These are phyloP conservation scores for Bacidia gigantensis DNA, from an alignment of 495 filamentous ascomycete genomes.

Conservation along the genomic window DNA sequence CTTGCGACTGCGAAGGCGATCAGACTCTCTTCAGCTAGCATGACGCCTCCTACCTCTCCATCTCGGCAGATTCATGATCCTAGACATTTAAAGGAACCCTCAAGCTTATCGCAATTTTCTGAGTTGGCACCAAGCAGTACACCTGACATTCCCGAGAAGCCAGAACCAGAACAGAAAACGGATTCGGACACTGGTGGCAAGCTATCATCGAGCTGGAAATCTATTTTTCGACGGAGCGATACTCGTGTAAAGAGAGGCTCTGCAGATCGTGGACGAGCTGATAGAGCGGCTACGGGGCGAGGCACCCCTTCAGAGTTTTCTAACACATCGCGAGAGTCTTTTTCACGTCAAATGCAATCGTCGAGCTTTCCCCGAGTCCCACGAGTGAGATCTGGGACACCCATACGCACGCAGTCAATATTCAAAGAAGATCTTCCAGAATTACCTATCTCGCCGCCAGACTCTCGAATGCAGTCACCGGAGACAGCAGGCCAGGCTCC, in stretches of 20 bases:
- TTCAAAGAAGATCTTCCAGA: slow-evolving; percentile 91
- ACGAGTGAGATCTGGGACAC: slow-evolving; percentile 34
- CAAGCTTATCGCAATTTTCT: slow-evolving; percentile 42
- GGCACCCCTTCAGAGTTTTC: slow-evolving; percentile 48
- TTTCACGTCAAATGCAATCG: slow-evolving; percentile 37
- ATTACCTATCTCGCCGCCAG: slow-evolving; percentile 64
- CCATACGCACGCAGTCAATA: slow-evolving; percentile 71
- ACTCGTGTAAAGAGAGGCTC: slow-evolving; percentile 44
- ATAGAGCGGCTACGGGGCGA: slow-evolving; percentile 29
- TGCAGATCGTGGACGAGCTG: slow-evolving; percentile 39
- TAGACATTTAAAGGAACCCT: slow-evolving; percentile 29
- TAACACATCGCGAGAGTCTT: slow-evolving; percentile 76
- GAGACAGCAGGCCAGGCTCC: slow-evolving; percentile 26
- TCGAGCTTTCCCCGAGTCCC: slow-evolving; percentile 26
- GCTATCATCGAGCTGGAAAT: slow-evolving; percentile 39
- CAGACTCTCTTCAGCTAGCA: slow-evolving; percentile 38
- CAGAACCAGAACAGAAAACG: slow-evolving; percentile 28
- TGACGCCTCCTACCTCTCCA: slow-evolving; percentile 44
- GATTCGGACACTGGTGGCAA: slow-evolving; percentile 34
- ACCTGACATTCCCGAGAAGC: slow-evolving; percentile 32
- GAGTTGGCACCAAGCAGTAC: slow-evolving; percentile 32
- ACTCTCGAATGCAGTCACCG: slow-evolving; percentile 65
- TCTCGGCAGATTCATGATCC: slow-evolving; percentile 20
- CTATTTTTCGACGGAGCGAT: slow-evolving; percentile 59
- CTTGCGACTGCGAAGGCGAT: slow-evolving; percentile 31